Conservation (phyloP, 129 eudicot genomes). For the Lonicera japonica region DNA sequence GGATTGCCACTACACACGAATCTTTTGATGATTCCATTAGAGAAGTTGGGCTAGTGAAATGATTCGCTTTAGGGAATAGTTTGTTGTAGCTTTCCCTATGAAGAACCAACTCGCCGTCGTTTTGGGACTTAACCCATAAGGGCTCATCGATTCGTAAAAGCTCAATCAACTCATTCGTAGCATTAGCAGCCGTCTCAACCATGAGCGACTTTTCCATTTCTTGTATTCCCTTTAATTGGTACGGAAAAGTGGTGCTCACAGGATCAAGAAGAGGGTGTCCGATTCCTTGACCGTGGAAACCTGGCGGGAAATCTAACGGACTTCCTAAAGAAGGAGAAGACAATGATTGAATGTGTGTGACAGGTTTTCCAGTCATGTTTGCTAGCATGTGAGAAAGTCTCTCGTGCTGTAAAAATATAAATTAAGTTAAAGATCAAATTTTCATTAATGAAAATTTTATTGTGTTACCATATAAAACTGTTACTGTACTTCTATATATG, state of each 20-base stretch:
- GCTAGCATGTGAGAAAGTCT: slow-evolving; percentile 4
- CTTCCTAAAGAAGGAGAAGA: not conserved
- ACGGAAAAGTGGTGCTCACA: not conserved
- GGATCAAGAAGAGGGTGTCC: slow-evolving; percentile 3
- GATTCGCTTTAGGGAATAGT: slow-evolving; percentile 28
- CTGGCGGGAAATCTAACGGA: not conserved
- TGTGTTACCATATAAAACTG: too few species aligned
- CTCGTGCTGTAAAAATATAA: slow-evolving; percentile 17
- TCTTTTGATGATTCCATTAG: slow-evolving; percentile 47
- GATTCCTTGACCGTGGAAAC: slow-evolving; percentile 13
- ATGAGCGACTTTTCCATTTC: slow-evolving; percentile 54
- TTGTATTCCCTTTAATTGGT: slow-evolving; percentile 12
- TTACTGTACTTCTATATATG: too few species aligned
- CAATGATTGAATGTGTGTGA: not conserved
- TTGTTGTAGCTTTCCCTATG: slow-evolving; percentile 38
- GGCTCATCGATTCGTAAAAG: slow-evolving; percentile 41
- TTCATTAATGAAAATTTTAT: too few species aligned
- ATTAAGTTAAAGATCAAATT: too few species aligned
- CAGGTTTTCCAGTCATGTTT: slow-evolving; percentile 5
- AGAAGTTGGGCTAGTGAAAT: slow-evolving; percentile 27
- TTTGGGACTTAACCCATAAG: slow-evolving; percentile 38
- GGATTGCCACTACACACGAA: slow-evolving; percentile 51
- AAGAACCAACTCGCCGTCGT: slow-evolving; percentile 37
- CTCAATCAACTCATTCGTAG: slow-evolving; percentile 49
- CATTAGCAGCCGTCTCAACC: slow-evolving; percentile 39